These are phyloP conservation scores for Aspergillus hortae DNA, from an alignment of 2,329 filamentous ascomycete species.

Conservation along the genomic window DNA sequence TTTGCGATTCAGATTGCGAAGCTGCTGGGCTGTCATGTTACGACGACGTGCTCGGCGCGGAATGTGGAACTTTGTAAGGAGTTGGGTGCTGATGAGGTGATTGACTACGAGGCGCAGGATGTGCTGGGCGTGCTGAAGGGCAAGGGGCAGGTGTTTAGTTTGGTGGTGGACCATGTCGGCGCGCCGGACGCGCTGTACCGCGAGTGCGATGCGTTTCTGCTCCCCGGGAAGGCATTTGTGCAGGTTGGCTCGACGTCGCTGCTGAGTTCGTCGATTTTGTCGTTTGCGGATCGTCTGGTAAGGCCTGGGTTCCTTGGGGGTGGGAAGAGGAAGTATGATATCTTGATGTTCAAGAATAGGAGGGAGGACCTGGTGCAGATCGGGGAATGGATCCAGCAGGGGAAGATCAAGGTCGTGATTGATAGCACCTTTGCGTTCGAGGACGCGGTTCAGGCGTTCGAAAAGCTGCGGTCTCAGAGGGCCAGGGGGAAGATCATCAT, in stretches of 20 bases:
- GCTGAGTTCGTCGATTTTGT: slow-evolving; percentile 7
- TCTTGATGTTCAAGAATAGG: slow-evolving; percentile 34
- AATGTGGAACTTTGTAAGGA: slow-evolving; percentile 57
- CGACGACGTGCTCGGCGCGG: slow-evolving; percentile 54
- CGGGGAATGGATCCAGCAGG: slow-evolving; percentile 55
- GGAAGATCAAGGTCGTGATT: slow-evolving; percentile 55
- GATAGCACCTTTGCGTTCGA: slow-evolving; percentile 56
- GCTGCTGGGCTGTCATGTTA: slow-evolving; percentile 56
- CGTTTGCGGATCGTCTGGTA: slow-evolving; percentile 35
- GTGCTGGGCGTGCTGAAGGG: slow-evolving; percentile 46
- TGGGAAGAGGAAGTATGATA: slow-evolving; percentile 39
- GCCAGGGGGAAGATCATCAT: slow-evolving; percentile 60
- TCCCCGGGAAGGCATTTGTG: slow-evolving; percentile 49
- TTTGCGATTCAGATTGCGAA: slow-evolving; percentile 64
- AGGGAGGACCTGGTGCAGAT: slow-evolving; percentile 49
- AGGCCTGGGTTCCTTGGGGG: slow-evolving; percentile 50
- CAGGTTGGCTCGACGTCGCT: slow-evolving; percentile 47
- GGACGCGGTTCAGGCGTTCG: slow-evolving; percentile 55
- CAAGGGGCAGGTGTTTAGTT: slow-evolving; percentile 49
- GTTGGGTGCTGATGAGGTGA: slow-evolving; percentile 61
- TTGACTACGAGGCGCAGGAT: slow-evolving; percentile 56
- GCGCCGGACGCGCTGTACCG: slow-evolving; percentile 51
- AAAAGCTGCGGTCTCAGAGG: slow-evolving; percentile 54
- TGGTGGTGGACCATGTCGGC: slow-evolving; percentile 59
- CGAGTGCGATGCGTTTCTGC: slow-evolving; percentile 50